Conservation (phyloP, 1,139 yeast species). For the Saccharomyces hybrid region DNA sequence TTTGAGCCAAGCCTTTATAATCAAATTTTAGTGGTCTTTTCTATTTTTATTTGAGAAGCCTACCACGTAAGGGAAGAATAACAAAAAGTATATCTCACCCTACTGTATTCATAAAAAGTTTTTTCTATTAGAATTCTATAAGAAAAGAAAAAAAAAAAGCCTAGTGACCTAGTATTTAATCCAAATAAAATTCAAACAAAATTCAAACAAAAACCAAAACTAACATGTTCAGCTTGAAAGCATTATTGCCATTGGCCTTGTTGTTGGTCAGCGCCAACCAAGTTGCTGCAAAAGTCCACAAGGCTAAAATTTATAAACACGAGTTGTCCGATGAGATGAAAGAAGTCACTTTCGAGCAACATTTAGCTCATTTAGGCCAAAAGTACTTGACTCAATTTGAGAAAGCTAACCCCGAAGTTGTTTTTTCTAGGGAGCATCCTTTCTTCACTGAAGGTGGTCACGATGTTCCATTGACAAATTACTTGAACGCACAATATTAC, state of each 20-base stretch:
- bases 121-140: neutral
- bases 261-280: conserved; percentile 36
- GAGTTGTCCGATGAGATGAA: conserved; percentile 55
- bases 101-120: neutral
- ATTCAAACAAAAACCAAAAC: neutral
- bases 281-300: conserved; percentile 51
- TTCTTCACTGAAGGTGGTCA: conserved; percentile 36
- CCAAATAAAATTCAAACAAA: neutral
- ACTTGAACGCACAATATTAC: conserved; percentile 89
- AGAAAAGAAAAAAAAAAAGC: neutral
- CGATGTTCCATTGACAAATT: conserved; percentile 81
- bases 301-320: conserved; percentile 56
- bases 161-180: neutral
- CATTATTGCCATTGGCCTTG: conserved; percentile 63
- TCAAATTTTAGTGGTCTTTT: neutral
- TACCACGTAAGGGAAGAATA: neutral
- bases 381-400: conserved; percentile 60
- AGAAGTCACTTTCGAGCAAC: conserved; percentile 54
- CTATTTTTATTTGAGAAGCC: neutral
- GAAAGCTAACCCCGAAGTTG: conserved; percentile 36
- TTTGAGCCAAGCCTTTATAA: neutral
- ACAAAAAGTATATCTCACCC: neutral
- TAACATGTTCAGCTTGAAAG: conserved; percentile 43
- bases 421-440: conserved; percentile 22
- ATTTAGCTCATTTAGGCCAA: conserved; percentile 61